phyloP scores from a whole-genome alignment of 1,139 yeast species.

The Blastobotrys proliferans region DNA sequence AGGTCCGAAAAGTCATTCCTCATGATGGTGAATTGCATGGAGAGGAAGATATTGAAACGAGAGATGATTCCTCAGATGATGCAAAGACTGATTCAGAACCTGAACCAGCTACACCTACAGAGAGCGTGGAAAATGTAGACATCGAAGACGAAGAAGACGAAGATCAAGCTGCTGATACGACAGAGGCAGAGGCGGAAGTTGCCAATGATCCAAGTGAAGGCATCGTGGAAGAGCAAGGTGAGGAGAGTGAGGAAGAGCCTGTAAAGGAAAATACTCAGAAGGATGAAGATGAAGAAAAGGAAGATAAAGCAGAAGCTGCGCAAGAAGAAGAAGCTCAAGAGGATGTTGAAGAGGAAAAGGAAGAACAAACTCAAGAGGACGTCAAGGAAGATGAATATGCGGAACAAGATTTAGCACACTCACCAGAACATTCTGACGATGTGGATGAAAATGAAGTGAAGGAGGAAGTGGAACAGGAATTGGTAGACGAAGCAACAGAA shows the following conservation, averaged over 20 bases:
- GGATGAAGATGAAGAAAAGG: constrained; percentile 1
- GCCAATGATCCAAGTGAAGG: background rate
- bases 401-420: background rate
- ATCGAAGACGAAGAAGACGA: background rate
- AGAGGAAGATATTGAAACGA: constrained; percentile 2
- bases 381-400: background rate
- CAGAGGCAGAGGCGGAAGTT: constrained; percentile 6
- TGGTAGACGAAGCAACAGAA: background rate
- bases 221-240: constrained; percentile 9
- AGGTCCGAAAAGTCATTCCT: background rate
- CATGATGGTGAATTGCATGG: constrained; percentile 1
- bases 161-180: background rate
- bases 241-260: constrained; percentile 13
- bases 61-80: no score
- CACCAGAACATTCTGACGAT: background rate
- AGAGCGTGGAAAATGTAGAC: background rate
- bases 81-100: background rate
- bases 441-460: background rate
- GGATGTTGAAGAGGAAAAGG: background rate
- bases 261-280: constrained; percentile 6
- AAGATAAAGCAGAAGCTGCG: constrained; percentile 4
- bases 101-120: background rate
- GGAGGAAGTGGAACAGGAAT: background rate
- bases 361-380: no score
- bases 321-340: constrained; percentile 1